Evolutionary conservation across 495 filamentous ascomycete genomes (phyloP).

Genomic region (Penicillium waksmanii): DNA sequence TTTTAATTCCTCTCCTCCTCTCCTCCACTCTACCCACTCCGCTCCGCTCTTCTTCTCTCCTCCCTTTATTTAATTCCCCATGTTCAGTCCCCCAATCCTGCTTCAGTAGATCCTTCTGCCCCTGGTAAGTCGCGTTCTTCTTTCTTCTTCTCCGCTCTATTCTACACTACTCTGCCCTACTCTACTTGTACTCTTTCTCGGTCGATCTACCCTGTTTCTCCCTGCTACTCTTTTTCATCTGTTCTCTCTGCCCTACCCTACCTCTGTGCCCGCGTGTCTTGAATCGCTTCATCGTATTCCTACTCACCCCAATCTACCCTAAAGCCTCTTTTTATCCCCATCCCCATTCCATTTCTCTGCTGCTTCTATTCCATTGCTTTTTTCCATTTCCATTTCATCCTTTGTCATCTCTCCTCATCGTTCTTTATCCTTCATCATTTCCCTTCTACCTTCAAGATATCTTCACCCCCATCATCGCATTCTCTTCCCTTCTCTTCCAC

Average conservation of each 20-base stretch:
- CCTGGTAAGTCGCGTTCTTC: conserved; percentile 8
- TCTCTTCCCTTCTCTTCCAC: conserved; percentile 2
- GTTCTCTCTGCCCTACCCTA: too few relatives aligned
- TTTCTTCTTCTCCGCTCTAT: neutral
- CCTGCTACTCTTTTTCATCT: neutral
- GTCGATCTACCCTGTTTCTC: neutral
- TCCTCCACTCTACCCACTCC: neutral
- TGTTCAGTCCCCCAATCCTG: neutral
- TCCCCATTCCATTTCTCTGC: conserved; percentile 1
- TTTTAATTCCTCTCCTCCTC: neutral
- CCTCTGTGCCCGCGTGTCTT: too few relatives aligned
- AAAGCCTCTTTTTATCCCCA: neutral
- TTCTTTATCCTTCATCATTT: conserved; percentile 4
- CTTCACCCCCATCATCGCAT: neutral
- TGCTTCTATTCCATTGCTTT: too few relatives aligned
- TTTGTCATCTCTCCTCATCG: neutral
- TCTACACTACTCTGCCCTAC: conserved; percentile 2
- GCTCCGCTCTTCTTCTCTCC: neutral
- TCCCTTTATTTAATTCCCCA: neutral
- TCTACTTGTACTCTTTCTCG: conserved; percentile 9
- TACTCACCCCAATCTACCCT: conserved; percentile 4
- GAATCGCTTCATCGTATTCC: conserved; percentile 8
- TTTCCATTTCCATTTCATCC: too few relatives aligned
- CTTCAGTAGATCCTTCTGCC: conserved; percentile 3
- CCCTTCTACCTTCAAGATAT: neutral